Base-by-base conservation (phyloP, 164 flowering plant genomes). In the Paratinospora sagittata region DNA sequence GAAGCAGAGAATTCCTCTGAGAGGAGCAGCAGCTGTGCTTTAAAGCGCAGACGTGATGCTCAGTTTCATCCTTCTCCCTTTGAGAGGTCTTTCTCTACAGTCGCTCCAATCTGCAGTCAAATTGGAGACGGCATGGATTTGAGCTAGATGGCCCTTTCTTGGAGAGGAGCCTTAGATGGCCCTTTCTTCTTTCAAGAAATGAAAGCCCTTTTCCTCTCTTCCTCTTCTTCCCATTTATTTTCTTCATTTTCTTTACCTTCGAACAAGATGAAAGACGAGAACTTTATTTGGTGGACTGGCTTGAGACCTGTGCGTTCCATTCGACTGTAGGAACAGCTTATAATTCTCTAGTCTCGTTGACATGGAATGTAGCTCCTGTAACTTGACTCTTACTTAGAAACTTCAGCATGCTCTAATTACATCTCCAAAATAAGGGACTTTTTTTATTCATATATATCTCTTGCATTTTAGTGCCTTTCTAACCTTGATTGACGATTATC, bases 41-140 rank as follows among this genome's bases (percentile, higher is more conserved):
- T 81, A 77, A 95, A 95, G 94, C 98, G 97, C 80, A 86, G 93
- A 72, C 85, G 97, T 33, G 88, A 82, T 80, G 83, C 92, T 14
- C 88, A 87, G 75, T 77, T 82, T 74, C 88, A 84, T 76, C 90
- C 97, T 77, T 95, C 97, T 76, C 96, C 97, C 57, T 95, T 95
- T 71, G 97, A 95, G 92, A 89, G 93, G 84, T 86, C 97, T 41
- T 85, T 92, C 82, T 70, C 78, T 83, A 85, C 92, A 75, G 92
- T 84, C 71, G 77, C 83, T 81, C 97, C 97, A 67, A 90, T 95
- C 84, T 89, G 94, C 89, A 89, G 94, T 84, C 96, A 81, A 84
- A 80, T 89, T 80, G 97, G 96, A 77, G 98, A 95, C 75, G 94
- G 93, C 82, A 92, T 92, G 97, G 97, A 95, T 75, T 80, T 86